Conservation (phyloP, 1,139 yeast species). For the Lodderomyces parapsilosis region DNA sequence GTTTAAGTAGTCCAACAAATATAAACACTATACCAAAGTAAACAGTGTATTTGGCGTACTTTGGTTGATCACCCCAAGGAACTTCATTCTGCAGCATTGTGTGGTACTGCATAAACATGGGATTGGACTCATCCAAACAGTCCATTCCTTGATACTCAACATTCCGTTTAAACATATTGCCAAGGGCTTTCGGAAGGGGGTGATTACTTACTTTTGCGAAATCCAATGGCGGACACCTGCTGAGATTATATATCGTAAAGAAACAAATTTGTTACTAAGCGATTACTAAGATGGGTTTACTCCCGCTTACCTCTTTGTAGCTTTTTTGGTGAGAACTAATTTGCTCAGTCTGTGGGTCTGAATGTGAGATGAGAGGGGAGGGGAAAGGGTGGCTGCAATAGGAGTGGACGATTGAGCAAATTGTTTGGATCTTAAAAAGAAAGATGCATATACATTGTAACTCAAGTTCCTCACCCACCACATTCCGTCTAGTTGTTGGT, state of each 20-base stretch:
- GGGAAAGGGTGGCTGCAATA: too few species aligned
- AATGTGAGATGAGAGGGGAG: too few species aligned
- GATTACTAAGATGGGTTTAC: too few species aligned
- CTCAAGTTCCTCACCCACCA: too few species aligned
- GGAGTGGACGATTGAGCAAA: too few species aligned
- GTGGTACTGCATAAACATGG: constrained; percentile 23
- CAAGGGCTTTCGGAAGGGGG: neutral
- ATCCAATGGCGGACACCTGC: neutral
- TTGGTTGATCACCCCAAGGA: constrained; percentile 39
- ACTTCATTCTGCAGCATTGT: constrained; percentile 35
- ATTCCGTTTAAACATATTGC: constrained; percentile 2
- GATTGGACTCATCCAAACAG: constrained; percentile 40
- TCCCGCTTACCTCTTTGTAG: too few species aligned
- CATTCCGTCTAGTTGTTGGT: too few species aligned
- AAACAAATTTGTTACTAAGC: too few species aligned
- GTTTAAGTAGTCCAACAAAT: constrained; percentile 37
- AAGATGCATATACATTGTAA: too few species aligned
- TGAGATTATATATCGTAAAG: neutral
- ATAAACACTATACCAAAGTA: constrained; percentile 44
- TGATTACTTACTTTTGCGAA: neutral
- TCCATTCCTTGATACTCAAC: constrained; percentile 41
- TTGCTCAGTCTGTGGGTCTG: too few species aligned
- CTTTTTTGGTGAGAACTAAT: too few species aligned
- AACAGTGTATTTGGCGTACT: constrained; percentile 46
- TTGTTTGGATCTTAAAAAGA: too few species aligned